phyloP scores from a whole-genome alignment of 1,284 basidiomycete species.

The Testicularia cyperi region DNA sequence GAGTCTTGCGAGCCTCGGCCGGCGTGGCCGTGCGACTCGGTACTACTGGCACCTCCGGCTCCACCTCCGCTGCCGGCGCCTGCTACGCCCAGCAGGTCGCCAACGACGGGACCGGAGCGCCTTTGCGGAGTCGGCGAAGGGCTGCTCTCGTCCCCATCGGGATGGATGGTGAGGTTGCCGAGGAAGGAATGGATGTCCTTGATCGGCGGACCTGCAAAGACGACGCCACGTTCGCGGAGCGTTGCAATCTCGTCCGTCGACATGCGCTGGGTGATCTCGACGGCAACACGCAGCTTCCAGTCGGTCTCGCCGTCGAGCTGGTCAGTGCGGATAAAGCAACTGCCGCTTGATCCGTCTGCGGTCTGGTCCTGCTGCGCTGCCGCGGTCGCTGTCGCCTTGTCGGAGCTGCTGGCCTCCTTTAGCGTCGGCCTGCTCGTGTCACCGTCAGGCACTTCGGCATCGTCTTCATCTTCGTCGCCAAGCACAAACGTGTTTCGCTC shows the following conservation, averaged over 20 bases:
- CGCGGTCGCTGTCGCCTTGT: neutral
- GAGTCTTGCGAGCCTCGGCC: conserved; percentile 17
- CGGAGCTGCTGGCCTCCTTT: neutral
- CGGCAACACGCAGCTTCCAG: conserved; percentile 93
- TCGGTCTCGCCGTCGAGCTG: conserved; percentile 99
- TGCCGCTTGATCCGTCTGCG: conserved; percentile 73
- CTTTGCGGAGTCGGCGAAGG: conserved; percentile 8
- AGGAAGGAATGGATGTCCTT: conserved; percentile 97
- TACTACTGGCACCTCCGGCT: too few species aligned
- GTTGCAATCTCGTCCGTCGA: conserved; percentile 69
- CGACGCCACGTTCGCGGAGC: conserved; percentile 60
- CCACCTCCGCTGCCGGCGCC: conserved; percentile 14
- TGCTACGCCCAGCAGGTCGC: conserved; percentile 16
- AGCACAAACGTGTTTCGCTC: conserved; percentile 34
- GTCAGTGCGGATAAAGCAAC: conserved; percentile 96
- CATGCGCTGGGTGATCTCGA: conserved; percentile 78
- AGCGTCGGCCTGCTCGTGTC: too few species aligned
- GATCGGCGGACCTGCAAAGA: conserved; percentile 81
- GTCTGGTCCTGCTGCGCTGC: neutral
- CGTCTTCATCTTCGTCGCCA: conserved; percentile 41
- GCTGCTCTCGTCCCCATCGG: conserved; percentile 21
- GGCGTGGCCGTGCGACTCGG: neutral
- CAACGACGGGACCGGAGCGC: conserved; percentile 62
- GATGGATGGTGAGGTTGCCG: conserved; percentile 82
- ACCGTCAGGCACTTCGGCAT: conserved; percentile 12